Evolutionary conservation across 768 basidiomycete genomes (phyloP).

Genomic region (Gymnopilus junonius): DNA sequence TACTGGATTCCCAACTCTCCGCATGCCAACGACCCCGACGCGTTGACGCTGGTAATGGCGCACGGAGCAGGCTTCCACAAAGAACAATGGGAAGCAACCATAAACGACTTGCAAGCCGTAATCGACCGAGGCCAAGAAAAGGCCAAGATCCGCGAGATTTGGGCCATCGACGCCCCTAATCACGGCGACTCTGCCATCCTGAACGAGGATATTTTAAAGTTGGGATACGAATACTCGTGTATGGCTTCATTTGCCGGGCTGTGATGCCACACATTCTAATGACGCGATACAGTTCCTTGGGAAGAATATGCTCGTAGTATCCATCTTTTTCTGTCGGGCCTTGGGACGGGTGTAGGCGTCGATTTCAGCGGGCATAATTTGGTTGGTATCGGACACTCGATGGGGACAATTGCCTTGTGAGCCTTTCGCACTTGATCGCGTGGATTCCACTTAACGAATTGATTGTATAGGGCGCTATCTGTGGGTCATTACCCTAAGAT

Average conservation of each 20-base stretch:
- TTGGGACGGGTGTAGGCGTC: slow-evolving; percentile 51
- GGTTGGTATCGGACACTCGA: slow-evolving; percentile 59
- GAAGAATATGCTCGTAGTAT: slow-evolving; percentile 54
- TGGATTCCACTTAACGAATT: not conserved
- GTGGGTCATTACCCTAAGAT: slow-evolving; percentile 44
- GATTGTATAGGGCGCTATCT: slow-evolving; percentile 16
- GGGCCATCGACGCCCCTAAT: slow-evolving; percentile 57
- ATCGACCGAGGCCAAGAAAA: slow-evolving; percentile 15
- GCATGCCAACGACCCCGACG: slow-evolving; percentile 39
- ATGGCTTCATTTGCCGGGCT: slow-evolving; percentile 22
- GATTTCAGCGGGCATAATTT: slow-evolving; percentile 52
- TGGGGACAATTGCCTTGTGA: slow-evolving; percentile 53
- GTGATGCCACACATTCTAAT: not conserved
- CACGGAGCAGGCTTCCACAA: slow-evolving; percentile 63
- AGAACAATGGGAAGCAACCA: slow-evolving; percentile 59
- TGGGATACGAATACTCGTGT: slow-evolving; percentile 50
- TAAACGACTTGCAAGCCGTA: slow-evolving; percentile 47
- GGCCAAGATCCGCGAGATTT: slow-evolving; percentile 48
- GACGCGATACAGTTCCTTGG: slow-evolving; percentile 46
- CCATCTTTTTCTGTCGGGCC: slow-evolving; percentile 51
- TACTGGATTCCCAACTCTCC: slow-evolving; percentile 46
- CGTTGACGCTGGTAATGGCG: slow-evolving; percentile 50
- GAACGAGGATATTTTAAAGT: slow-evolving; percentile 51
- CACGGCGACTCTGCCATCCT: slow-evolving; percentile 56
- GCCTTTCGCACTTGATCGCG: slow-evolving; percentile 18